Evolutionary conservation across 2,329 filamentous ascomycete species (phyloP), one percentile per base, ranked within the genome.

Genomic region (Fusarium lateritium): DNA sequence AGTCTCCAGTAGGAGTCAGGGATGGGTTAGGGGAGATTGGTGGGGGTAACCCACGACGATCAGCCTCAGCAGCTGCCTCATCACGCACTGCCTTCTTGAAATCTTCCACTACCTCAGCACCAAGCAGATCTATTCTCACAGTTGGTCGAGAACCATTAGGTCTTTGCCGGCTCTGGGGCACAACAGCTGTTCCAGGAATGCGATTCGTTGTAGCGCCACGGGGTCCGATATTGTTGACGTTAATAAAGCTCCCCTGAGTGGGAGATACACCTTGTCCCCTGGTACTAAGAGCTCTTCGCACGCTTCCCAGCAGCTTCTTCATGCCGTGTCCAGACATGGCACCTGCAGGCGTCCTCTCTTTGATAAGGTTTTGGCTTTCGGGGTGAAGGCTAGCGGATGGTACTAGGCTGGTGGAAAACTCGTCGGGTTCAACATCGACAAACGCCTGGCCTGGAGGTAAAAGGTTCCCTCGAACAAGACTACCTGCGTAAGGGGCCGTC

Each of bases 381-480:
- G 84, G 76, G 53, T 83, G 79, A 55, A 88, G 85, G 11, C 87
- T 68, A 1, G 87, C 88, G 1, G 86, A 90, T 51, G 88, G 82
- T 44, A 86, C 81, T 47, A 83, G 82, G n/a, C 77, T 72, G 26
- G 79, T 80, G 15, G 77, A 77, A 5, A 84, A 84, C 47, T 82
- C 83, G 7, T 87, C 84, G 7, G 86, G 82, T 53, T 89, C 80
- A 36, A 90, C 82, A 43, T 94, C 89, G 40, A 98, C 91, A 76
- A 92, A 94, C 0, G 94, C 89, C 64, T 96, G 92, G 1, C 88
- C 89, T 2, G 95, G 96, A 17, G 94, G 93, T 65, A 97, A 88
- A 7, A 97, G 77, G 61, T 94, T 93, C 15, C 96, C 96, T 51
- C 95, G 89, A 21, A 98, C 94, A 38, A 99, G 87, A 69, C 92